Evolutionary conservation across 148 eudicot species (phyloP), one percentile per base, ranked within the genome.

Genomic region (Chenopodium album): DNA sequence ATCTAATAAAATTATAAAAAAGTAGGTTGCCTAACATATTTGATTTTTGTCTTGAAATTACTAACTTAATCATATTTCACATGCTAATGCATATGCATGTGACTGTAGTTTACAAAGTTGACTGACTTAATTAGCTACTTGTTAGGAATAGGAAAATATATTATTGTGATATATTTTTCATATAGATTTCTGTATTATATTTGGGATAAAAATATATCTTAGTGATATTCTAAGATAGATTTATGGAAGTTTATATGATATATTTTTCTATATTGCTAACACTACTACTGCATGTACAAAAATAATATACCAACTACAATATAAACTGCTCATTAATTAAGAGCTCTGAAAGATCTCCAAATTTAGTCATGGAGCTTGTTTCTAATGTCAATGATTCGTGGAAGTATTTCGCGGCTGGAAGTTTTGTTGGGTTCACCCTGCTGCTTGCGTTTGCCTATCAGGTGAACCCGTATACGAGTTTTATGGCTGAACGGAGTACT

Each of bases 371-470:
- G 77, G 63, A 74, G 63, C 77, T 73, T 9, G 23, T 23, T 47
- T 73, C 76, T 3, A 16, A 62, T 8, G 31, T 12, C 0, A 50
- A 50, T 50, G 77, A 74, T 50, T 13, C 77, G 13, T 74, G 77
- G 77, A 74, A 74, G 13, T 74, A 74, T 19, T 74, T 74, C 29
- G 77, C 20, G 28, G 77, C 63, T 1, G 77, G 77, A 22, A 50
- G 77, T 7, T 26, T 74, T 46, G 77, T 29, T 50, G 77, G 77
- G 22, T 74, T 74, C 32, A 26, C 41, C 13, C 19, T 74, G 41
- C 19, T 74, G 77, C n/a, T 74, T 74, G 41, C 28, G 13, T 74
- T 74, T 4, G 63, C 77, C n/a, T 74, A 50, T 7, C 77, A 74
- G 52, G 52, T 63, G 7, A 62, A 74, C 11, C 77, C 77, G 1